Conservation (phyloP, 2,329 filamentous ascomycete species). For the Colletotrichum agaves region DNA sequence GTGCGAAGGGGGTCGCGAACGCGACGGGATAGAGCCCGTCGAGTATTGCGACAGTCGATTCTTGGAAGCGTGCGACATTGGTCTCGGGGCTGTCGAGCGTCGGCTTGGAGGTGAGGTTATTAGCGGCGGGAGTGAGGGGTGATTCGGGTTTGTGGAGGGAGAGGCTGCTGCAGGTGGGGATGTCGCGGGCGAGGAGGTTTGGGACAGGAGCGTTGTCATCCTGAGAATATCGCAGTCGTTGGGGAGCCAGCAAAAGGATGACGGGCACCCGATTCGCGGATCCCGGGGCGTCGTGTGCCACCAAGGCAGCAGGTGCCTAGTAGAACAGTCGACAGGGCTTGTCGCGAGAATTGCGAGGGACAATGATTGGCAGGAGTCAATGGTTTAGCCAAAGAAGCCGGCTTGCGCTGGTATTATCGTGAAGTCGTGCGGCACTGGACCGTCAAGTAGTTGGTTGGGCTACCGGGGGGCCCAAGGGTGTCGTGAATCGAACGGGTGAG, state of each 20-base stretch:
- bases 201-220: slow-evolving; percentile 67
- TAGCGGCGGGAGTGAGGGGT: slow-evolving; percentile 65
- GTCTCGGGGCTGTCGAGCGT: slow-evolving; percentile 70
- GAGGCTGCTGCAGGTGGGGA: slow-evolving; percentile 62
- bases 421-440: slow-evolving; percentile 21
- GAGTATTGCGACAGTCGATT: slow-evolving; percentile 89
- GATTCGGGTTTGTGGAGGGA: slow-evolving; percentile 59
- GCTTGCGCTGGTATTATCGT: slow-evolving; percentile 32
- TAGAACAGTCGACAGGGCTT: slow-evolving; percentile 2
- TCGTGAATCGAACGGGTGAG: slow-evolving; percentile 16
- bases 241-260: slow-evolving; percentile 39
- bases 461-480: not conserved
- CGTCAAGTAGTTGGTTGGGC: not conserved
- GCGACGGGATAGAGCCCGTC: slow-evolving; percentile 71
- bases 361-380: slow-evolving; percentile 4
- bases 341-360: not conserved
- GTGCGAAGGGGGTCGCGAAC: slow-evolving; percentile 84
- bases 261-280: slow-evolving; percentile 42
- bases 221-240: slow-evolving; percentile 35
- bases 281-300: slow-evolving; percentile 34
- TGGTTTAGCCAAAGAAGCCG: not conserved
- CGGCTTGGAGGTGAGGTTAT: slow-evolving; percentile 68
- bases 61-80: slow-evolving; percentile 81
- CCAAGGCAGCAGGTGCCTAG: slow-evolving; percentile 17
- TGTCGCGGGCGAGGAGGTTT: slow-evolving; percentile 63